Evolutionary conservation across 371 early-diverging fungal species (phyloP), one percentile per base, ranked within the genome.

Genomic region (Chytridiales sp.): DNA sequence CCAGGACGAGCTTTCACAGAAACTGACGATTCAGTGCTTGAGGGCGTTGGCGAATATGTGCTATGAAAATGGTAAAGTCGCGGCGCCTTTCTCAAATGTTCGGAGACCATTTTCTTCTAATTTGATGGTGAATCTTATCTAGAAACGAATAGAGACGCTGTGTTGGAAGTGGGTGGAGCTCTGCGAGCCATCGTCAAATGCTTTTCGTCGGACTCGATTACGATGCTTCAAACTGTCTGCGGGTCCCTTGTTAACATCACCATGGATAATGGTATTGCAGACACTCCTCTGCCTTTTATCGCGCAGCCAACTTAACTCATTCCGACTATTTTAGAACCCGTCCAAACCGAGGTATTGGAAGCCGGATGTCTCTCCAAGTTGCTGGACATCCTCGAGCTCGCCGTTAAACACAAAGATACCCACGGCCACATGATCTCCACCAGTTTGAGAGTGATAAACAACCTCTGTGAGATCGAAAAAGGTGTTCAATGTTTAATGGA

Each of bases 231-330:
- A 39, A 85, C 81, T 22, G 75, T 85, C 0, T 85, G 85, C 58
- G 89, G 87, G 38, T 87, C 88, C 11, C 76, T 86, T 30, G 59
- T 86, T 30, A 91, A 91, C 51, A 81, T 85, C 51, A 85, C 84
- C 56, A 86, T 91, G 87, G 84, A 87, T 62, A 86, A 85, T 59
- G 87, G 89, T 88, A 77, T 47, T n/a, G n/a, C n/a, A n/a, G n/a
- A n/a, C n/a, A 63, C 13, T 13, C 26, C 26, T 19, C 31, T n/a
- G 40, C 17, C 21, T 27, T 39, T 17, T 1, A 11, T 11, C 21
- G 6, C 19, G 2, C 35, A 11, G 17, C 15, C 8, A 21, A 17
- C n/a, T 35, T 35, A 13, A 38, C 35, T 27, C 26, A 47, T 41
- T 34, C 9, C 19, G n/a, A 26, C 11, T 27, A 32, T 34, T 34